Evolutionary conservation across 2,329 filamentous ascomycete genomes (phyloP).

Genomic region (Akanthomyces uredinophilus): DNA sequence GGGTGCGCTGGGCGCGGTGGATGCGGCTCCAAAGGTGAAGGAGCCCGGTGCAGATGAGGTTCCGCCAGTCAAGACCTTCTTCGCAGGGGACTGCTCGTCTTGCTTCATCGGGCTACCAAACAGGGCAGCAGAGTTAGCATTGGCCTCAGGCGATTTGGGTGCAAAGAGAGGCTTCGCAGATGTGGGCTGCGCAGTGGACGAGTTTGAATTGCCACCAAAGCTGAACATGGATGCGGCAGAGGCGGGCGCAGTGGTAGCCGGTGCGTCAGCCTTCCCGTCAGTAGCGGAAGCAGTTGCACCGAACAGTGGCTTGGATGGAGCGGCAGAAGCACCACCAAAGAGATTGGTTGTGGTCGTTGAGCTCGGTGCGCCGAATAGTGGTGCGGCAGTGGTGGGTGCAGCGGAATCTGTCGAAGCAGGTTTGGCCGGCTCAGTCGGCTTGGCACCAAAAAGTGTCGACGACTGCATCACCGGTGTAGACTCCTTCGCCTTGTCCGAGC

Average conservation of each 20-base stretch:
- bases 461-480: constrained; percentile 24
- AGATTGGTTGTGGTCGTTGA: constrained; percentile 21
- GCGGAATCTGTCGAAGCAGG: constrained; percentile 4
- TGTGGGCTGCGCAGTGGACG: constrained; percentile 23
- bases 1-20: constrained; percentile 22
- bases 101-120: constrained; percentile 44
- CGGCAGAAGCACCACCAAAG: constrained; percentile 26
- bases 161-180: constrained; percentile 34
- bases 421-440: constrained; percentile 25
- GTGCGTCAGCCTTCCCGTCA: constrained; percentile 22
- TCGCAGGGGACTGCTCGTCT: constrained; percentile 34
- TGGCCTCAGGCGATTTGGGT: constrained; percentile 29
- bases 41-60: constrained; percentile 24
- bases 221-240: constrained; percentile 28
- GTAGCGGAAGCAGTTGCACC: constrained; percentile 23
- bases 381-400: constrained; percentile 18
- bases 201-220: constrained; percentile 28
- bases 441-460: constrained; percentile 31
- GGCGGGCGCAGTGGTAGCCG: constrained; percentile 18
- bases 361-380: constrained; percentile 28
- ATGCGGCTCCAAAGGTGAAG: constrained; percentile 31
- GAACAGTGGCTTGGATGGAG: constrained; percentile 25
- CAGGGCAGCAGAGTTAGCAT: constrained; percentile 23
- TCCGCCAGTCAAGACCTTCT: constrained; percentile 27
- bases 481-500: constrained; percentile 27